Evolutionary conservation across 2,329 filamentous ascomycete genomes (phyloP).

Genomic region (Pseudopithomyces maydicus): DNA sequence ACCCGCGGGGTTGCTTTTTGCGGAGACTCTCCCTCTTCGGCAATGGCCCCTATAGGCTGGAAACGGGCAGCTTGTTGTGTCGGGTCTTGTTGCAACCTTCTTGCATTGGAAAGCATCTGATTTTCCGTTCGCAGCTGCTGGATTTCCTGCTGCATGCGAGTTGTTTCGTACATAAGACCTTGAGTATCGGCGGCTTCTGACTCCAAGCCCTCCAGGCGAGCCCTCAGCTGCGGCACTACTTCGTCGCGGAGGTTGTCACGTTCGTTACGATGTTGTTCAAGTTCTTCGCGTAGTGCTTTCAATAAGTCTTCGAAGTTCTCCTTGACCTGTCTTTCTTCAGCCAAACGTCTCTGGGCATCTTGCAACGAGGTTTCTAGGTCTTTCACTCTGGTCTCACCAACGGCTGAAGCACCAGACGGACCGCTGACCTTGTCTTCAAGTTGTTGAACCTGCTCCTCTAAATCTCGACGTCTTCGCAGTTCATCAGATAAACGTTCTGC

Average conservation of each 20-base stretch:
- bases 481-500: constrained; percentile 89
- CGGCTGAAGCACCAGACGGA: constrained; percentile 29
- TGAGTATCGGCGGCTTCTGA: constrained; percentile 73
- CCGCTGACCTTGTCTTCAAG: constrained; percentile 73
- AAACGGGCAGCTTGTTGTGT: constrained; percentile 55
- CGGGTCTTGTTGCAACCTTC: constrained; percentile 55
- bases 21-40: constrained; percentile 59
- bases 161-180: constrained; percentile 77
- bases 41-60: constrained; percentile 66
- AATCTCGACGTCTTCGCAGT: constrained; percentile 71
- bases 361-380: constrained; percentile 83
- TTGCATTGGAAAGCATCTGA: constrained; percentile 57
- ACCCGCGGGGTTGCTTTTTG: constrained; percentile 41
- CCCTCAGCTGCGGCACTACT: constrained; percentile 77
- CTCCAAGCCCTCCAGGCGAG: constrained; percentile 79
- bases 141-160: constrained; percentile 82
- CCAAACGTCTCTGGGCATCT: constrained; percentile 78
- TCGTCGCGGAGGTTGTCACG: constrained; percentile 91
- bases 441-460: constrained; percentile 83
- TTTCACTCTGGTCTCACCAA: constrained; percentile 62
- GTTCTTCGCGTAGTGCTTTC: constrained; percentile 78
- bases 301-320: constrained; percentile 94
- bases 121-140: constrained; percentile 68
- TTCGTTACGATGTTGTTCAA: constrained; percentile 83
- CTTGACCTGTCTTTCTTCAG: constrained; percentile 85